These are phyloP conservation scores for Aspergillus campestris DNA, from an alignment of 495 filamentous ascomycete genomes.

Conservation along the genomic window DNA sequence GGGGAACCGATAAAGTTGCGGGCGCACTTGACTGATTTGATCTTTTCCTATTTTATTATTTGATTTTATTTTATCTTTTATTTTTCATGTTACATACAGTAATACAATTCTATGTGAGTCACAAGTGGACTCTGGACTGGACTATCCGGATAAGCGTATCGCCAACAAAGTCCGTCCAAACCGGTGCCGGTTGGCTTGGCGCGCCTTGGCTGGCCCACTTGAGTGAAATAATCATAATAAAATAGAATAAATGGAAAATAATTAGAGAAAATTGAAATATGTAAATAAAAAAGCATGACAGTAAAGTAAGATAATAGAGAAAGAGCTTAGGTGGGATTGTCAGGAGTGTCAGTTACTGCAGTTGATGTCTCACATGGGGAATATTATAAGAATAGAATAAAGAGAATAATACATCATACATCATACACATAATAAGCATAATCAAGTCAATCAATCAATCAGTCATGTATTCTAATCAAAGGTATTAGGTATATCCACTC, in stretches of 20 bases:
- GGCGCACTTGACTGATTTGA: no score
- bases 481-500: no score
- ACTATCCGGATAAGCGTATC: constrained; percentile 31
- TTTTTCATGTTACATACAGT: background rate
- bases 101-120: background rate
- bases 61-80: background rate
- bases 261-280: no score
- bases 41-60: background rate
- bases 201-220: constrained; percentile 9
- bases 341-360: constrained; percentile 8
- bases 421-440: background rate
- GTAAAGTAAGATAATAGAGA: constrained; percentile 1
- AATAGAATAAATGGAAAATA: no score
- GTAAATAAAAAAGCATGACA: background rate
- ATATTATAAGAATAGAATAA: background rate
- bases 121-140: background rate
- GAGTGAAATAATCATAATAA: no score
- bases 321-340: background rate
- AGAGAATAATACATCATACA: background rate
- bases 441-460: no score
- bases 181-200: constrained; percentile 18
- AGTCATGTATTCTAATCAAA: no score
- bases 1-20: no score
- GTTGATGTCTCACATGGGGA: constrained; percentile 29
- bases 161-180: constrained; percentile 27